Conservation (phyloP, 2,329 filamentous ascomycete genomes). For the Metarhizium brunneum region DNA sequence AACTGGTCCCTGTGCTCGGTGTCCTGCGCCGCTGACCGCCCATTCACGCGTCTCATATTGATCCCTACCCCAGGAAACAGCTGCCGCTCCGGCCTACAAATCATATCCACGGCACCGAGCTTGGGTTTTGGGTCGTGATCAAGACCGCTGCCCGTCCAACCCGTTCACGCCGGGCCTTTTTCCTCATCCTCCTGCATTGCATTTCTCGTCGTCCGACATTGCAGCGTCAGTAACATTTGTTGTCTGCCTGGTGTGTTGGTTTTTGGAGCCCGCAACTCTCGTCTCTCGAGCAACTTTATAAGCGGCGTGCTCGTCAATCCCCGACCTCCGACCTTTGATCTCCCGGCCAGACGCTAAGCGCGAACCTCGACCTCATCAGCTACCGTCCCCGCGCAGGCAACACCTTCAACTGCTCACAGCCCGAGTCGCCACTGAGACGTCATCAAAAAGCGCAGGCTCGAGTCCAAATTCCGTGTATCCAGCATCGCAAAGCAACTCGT, state of each 20-base stretch:
- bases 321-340: neutral
- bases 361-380: neutral
- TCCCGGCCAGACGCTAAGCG: neutral
- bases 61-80: neutral
- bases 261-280: neutral
- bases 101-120: neutral
- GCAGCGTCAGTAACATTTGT: neutral
- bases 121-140: neutral
- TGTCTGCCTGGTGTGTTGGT: neutral
- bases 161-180: neutral
- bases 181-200: neutral
- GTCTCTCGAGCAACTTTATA: neutral
- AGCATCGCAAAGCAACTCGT: neutral
- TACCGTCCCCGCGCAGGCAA: neutral
- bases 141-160: neutral
- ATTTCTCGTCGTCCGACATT: conserved; percentile 33
- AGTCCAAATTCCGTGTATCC: neutral
- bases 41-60: neutral
- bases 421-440: neutral
- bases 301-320: neutral
- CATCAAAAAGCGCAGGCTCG: neutral
- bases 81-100: neutral
- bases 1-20: neutral
- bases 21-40: conserved; percentile 3
- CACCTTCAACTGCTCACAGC: neutral